These are phyloP conservation scores for Erysimum cheiranthoides DNA, from an alignment of 345 rosid species.

Conservation along the genomic window DNA sequence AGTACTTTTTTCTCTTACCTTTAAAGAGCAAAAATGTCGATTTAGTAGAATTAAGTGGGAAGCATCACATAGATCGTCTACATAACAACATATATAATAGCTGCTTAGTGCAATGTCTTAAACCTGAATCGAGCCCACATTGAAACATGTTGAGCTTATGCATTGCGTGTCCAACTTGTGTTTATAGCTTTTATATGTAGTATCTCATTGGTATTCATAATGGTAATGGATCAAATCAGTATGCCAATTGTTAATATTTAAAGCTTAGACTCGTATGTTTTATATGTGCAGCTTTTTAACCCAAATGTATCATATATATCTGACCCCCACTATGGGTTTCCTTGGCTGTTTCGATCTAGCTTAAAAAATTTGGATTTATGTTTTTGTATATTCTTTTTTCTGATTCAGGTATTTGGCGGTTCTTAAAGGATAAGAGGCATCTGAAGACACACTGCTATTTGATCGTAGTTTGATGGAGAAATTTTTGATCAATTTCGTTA, in stretches of 20 bases:
- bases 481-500: neutral
- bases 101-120: slow-evolving; percentile 5
- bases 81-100: neutral
- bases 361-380: neutral
- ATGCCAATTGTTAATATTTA: neutral
- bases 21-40: neutral
- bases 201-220: neutral
- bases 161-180: neutral
- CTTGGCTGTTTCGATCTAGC: neutral
- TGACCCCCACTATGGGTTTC: neutral
- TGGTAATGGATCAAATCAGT: neutral
- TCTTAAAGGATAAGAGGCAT: slow-evolving; percentile 37
- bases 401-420: slow-evolving; percentile 62
- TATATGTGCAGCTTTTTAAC: neutral
- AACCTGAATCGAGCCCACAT: neutral
- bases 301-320: neutral
- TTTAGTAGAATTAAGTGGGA: neutral
- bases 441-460: slow-evolving; percentile 10
- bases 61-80: neutral
- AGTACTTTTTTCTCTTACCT: slow-evolving; percentile 35
- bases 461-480: slow-evolving; percentile 16
- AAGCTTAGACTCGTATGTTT: neutral
- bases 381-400: neutral
- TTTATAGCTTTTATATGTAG: neutral
- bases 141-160: slow-evolving; percentile 4